Conservation (phyloP, 176 grass and related monocot genomes). For the Melocanna baccifera region DNA sequence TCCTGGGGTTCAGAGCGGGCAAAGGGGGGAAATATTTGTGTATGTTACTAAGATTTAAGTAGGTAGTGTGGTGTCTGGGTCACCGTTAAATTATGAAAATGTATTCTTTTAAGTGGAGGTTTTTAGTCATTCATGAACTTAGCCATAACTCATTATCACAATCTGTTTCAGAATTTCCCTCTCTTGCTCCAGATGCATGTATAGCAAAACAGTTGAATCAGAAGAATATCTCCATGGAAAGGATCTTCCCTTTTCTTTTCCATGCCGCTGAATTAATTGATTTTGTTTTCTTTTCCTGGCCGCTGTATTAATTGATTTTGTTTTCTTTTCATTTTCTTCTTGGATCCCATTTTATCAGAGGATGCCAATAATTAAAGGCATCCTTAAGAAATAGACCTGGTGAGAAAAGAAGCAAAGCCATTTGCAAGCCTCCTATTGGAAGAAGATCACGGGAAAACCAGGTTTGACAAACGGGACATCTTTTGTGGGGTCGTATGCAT, state of each 20-base stretch:
- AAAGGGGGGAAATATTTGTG: background rate
- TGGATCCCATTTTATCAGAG: constrained; percentile 1
- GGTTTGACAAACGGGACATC: constrained; percentile 39
- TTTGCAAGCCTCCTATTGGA: constrained; percentile 17
- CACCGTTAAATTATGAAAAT: background rate
- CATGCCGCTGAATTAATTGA: background rate
- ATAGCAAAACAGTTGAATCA: background rate
- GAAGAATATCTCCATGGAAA: constrained; percentile 18
- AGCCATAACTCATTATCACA: constrained; percentile 5
- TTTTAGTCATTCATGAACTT: constrained; percentile 24
- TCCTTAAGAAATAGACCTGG: constrained; percentile 5
- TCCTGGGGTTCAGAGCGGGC: background rate
- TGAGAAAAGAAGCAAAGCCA: constrained; percentile 12
- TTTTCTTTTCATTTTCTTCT: constrained; percentile 1
- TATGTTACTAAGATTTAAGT: constrained; percentile 8
- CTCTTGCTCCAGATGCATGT: constrained; percentile 15
- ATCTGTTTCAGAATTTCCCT: background rate
- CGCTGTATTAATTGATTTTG: background rate
- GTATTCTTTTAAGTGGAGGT: background rate
- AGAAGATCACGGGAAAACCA: constrained; percentile 31
- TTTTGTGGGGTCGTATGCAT: constrained; percentile 11
- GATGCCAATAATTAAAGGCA: constrained; percentile 35
- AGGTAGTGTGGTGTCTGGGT: background rate
- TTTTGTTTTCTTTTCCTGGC: background rate
- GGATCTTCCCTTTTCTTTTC: background rate